Evolutionary conservation across 805 yeast species (phyloP), one percentile per base, ranked within the genome.

Genomic region (Starmerella bombicola): DNA sequence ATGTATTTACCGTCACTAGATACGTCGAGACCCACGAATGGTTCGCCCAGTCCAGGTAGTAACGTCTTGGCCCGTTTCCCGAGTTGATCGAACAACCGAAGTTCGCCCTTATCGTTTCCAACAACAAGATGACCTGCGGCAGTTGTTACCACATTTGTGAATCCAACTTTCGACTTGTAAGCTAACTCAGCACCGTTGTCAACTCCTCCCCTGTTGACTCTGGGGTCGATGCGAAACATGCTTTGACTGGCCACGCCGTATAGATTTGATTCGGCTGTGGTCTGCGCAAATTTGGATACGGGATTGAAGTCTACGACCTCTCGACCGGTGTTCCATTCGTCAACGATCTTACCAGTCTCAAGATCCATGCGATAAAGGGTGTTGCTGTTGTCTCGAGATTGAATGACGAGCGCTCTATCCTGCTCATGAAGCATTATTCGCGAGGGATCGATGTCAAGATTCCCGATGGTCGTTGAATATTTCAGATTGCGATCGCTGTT

Each of bases 1-100:
- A 84, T 54, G 79, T 84, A 85, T 50, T 73, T 67, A 45, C 95
- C 95, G 56, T 80, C 86, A 17, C 79, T 72, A 5, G 93, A 75
- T 1, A 73, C 74, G 44, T 80, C 86, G 16, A 81, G 51, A 18
- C 80, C 80, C 30, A 69, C 61, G 37, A 80, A 72, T 2, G 74
- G 64, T 51, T 84, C 93, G 20, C 95, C 95, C 29, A 84, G 63
- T 0, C 91, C 84, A 2, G 95, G 95, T 24, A 85, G 62, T 19
- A 71, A 68, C 2, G 91, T 76, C 63, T 80, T 81, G 1, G 94
- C 94, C 50, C 70, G 72, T 42, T 71, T 67, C 12, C 94, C 94
- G 12, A 83, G 54, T 43, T 70, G 64, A 58, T 83, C 82, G 56
- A 72, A 83, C 31, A 85, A 65, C 46, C 84, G 69, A 33, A 85